phyloP scores from a whole-genome alignment of 164 flowering plant species.

The Saururus chinensis region DNA sequence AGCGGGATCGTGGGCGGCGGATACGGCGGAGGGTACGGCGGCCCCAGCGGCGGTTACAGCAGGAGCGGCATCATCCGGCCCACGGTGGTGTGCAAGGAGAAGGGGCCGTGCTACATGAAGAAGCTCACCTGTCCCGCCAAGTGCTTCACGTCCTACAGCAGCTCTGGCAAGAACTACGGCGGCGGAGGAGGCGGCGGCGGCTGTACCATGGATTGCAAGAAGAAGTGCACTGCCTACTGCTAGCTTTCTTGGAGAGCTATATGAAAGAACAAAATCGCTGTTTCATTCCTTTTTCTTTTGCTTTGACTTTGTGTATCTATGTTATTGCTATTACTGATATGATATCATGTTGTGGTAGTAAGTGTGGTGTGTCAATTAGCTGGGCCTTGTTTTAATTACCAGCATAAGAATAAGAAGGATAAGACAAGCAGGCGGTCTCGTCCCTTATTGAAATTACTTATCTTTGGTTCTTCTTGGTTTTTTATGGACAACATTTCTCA shows the following conservation, averaged over 20 bases:
- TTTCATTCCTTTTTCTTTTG: no score
- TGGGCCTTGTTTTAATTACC: no score
- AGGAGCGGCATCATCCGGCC: not conserved
- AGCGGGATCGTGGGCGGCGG: not conserved
- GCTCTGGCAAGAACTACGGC: not conserved
- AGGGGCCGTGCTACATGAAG: not conserved
- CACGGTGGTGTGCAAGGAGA: not conserved
- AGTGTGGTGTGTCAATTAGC: no score
- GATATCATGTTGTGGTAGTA: no score
- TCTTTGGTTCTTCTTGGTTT: no score
- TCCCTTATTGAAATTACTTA: no score
- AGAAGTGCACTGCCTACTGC: not conserved
- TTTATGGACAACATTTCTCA: no score
- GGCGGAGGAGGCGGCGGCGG: not conserved
- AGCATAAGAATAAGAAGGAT: no score
- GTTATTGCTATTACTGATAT: no score
- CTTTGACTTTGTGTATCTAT: no score
- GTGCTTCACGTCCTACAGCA: not conserved
- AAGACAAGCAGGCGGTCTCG: no score
- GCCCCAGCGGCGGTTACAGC: not conserved
- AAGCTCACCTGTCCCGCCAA: not conserved
- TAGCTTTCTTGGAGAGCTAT: not conserved
- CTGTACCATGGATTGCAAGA: not conserved
- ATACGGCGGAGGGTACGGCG: not conserved
- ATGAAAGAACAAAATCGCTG: no score